phyloP scores from a whole-genome alignment of 495 filamentous ascomycete genomes.

The Aspergillus sclerotiicarbonarius region DNA sequence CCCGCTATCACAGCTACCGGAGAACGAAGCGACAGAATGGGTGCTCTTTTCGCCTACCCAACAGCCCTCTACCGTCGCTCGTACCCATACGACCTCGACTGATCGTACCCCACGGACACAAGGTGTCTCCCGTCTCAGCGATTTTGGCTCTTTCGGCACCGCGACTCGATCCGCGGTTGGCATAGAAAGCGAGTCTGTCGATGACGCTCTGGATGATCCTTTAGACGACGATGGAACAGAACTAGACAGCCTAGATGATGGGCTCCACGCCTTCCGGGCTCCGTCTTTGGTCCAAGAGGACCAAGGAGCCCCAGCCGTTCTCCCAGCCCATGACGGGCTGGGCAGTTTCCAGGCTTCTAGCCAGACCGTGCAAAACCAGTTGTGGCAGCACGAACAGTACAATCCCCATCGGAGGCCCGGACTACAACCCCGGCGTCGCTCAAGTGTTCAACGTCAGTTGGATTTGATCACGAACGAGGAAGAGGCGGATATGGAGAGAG shows the following conservation, averaged over 20 bases:
- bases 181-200: conserved; percentile 49
- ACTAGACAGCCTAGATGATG: conserved; percentile 87
- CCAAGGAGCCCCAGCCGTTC: conserved; percentile 57
- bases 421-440: conserved; percentile 42
- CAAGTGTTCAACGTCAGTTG: conserved; percentile 61
- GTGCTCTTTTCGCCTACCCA: conserved; percentile 82
- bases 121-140: conserved; percentile 73
- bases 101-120: conserved; percentile 68
- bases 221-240: conserved; percentile 67
- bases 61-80: conserved; percentile 54
- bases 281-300: conserved; percentile 57
- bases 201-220: conserved; percentile 49
- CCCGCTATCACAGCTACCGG: conserved; percentile 32
- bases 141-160: conserved; percentile 80
- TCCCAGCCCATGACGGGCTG: conserved; percentile 89
- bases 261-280: conserved; percentile 78
- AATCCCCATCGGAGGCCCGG: conserved; percentile 60
- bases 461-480: conserved; percentile 65
- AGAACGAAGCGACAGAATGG: conserved; percentile 86
- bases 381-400: conserved; percentile 82
- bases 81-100: conserved; percentile 69
- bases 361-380: conserved; percentile 64
- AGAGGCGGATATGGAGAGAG: conserved; percentile 52
- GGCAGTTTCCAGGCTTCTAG: conserved; percentile 70
- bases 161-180: conserved; percentile 49